These are phyloP conservation scores for Didymella sp. DNA, from an alignment of 2,329 filamentous ascomycete genomes.

Conservation along the genomic window DNA sequence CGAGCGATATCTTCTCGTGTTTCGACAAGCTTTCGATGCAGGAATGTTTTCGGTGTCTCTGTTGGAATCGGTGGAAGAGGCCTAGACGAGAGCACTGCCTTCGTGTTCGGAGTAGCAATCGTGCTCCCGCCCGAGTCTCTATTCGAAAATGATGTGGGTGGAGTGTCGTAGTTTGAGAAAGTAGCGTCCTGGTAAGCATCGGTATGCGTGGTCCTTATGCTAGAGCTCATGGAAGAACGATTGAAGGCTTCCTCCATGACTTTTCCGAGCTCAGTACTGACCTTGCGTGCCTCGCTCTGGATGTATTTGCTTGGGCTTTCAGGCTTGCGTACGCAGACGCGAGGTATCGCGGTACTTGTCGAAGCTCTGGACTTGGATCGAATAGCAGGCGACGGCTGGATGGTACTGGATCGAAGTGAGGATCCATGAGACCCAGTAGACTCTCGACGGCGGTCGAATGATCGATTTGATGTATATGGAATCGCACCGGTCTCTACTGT, in stretches of 20 bases:
- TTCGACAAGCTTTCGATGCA: slow-evolving; percentile 63
- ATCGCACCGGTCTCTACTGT: slow-evolving; percentile 37
- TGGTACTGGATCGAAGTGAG: slow-evolving; percentile 30
- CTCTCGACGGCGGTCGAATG: slow-evolving; percentile 32
- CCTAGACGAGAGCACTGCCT: slow-evolving; percentile 47
- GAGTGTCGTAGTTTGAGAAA: slow-evolving; percentile 57
- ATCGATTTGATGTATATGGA: slow-evolving; percentile 44
- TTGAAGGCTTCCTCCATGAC: slow-evolving; percentile 94
- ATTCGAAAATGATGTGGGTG: slow-evolving; percentile 59
- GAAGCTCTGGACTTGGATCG: slow-evolving; percentile 39
- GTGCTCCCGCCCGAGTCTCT: slow-evolving; percentile 45
- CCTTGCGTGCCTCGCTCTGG: slow-evolving; percentile 80
- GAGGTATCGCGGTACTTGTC: slow-evolving; percentile 34
- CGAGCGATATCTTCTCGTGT: slow-evolving; percentile 64
- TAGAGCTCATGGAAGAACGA: slow-evolving; percentile 65
- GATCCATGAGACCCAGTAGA: slow-evolving; percentile 34
- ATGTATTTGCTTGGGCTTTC: slow-evolving; percentile 61
- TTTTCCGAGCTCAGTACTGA: slow-evolving; percentile 84
- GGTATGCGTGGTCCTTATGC: slow-evolving; percentile 52
- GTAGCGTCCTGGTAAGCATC: slow-evolving; percentile 37
- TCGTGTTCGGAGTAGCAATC: slow-evolving; percentile 36
- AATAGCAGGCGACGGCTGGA: slow-evolving; percentile 35
- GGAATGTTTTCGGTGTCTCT: slow-evolving; percentile 60
- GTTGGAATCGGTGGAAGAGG: slow-evolving; percentile 55
- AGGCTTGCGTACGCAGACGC: slow-evolving; percentile 47